Base-by-base conservation (phyloP, 805 yeast species). In the Jamesozyma lodderae region DNA sequence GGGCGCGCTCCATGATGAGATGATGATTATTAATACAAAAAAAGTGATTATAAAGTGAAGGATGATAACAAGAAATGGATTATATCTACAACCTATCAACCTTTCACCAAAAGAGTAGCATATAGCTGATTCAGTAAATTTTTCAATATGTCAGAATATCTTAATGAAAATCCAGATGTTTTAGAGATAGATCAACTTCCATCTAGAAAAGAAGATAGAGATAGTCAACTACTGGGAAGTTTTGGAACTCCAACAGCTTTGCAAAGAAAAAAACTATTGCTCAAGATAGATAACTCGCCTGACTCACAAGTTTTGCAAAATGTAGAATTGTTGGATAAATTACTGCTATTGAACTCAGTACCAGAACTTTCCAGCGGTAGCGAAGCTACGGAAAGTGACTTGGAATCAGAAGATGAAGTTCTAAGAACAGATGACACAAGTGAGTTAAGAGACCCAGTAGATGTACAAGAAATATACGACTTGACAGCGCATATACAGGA, bases 141-240 rank as follows among this genome's bases (percentile, higher is more conserved):
- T 8, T 33, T n/a, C 19, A 28, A 23, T 8, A 82, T 81, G 90
- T 68, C 86, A 2, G 95, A 85, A 41, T 81, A 81, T 15, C 79
- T 90, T 42, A 90, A 90, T 60, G 95, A 95, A 22, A 88, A 87
- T 56, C 98, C 98, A 17, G 77, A 80, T 23, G 77, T 90, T 28
- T 62, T 86, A 34, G 95, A 87, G 49, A 75, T 73, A 8, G 73
- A 79, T 22, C 73, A 76, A 38, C 72, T 90, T 19, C 96, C 97
- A 1, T 81, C 79, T 0, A 71, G 96, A 47, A 54, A 51, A 16
- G 62, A 57, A 13, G 59, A 49, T 14, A 39, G 34, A 3, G 52
- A 53, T 19, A 47, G 49, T 13, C 35, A 46, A 11, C 33, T 55
- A n/a, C 28, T 47, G 15, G 50, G 47, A 27, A 41, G 37, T n/a